These are phyloP conservation scores for Diutina pseudorugosa DNA, from an alignment of 1,139 yeast species.

Conservation along the genomic window DNA sequence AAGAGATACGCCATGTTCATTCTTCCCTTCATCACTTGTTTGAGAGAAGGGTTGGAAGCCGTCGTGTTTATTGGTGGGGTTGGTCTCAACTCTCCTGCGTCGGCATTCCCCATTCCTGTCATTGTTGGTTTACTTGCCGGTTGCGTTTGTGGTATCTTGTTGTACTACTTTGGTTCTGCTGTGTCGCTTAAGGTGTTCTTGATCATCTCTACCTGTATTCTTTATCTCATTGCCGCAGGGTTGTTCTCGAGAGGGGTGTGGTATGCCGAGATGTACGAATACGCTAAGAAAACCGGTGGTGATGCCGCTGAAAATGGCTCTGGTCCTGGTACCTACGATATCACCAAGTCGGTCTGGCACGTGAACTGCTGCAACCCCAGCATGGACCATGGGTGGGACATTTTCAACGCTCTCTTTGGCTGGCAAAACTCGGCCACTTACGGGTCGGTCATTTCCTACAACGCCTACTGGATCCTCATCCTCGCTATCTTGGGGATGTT, in stretches of 20 bases:
- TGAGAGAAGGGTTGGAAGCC: conserved; percentile 88
- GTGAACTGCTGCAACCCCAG: conserved; percentile 91
- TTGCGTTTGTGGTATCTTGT: conserved; percentile 43
- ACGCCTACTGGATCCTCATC: conserved; percentile 66
- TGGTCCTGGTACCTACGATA: conserved; percentile 87
- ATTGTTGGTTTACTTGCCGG: conserved; percentile 71
- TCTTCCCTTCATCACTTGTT: conserved; percentile 70
- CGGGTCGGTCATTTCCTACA: conserved; percentile 77
- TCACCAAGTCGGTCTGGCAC: conserved; percentile 72
- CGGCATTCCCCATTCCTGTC: conserved; percentile 80
- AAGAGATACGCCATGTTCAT: conserved; percentile 67
- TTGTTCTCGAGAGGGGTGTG: conserved; percentile 83
- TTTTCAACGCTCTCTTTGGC: conserved; percentile 75
- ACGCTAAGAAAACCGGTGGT: conserved; percentile 60
- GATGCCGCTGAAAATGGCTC: conserved; percentile 84
- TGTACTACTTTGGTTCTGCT: conserved; percentile 69
- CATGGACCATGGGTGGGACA: conserved; percentile 85
- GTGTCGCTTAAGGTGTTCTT: conserved; percentile 72
- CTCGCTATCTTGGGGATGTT: conserved; percentile 43
- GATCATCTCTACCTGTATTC: conserved; percentile 66
- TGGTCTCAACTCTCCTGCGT: conserved; percentile 64
- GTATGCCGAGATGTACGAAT: conserved; percentile 63
- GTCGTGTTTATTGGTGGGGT: conserved; percentile 88
- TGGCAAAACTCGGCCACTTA: conserved; percentile 91
- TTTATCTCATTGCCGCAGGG: conserved; percentile 81